Percentiles rank a stretch among this genome's conserved stretches.
Conservation (phyloP, 2,329 filamentous ascomycete species). For the Fusarium penzigii region DNA sequence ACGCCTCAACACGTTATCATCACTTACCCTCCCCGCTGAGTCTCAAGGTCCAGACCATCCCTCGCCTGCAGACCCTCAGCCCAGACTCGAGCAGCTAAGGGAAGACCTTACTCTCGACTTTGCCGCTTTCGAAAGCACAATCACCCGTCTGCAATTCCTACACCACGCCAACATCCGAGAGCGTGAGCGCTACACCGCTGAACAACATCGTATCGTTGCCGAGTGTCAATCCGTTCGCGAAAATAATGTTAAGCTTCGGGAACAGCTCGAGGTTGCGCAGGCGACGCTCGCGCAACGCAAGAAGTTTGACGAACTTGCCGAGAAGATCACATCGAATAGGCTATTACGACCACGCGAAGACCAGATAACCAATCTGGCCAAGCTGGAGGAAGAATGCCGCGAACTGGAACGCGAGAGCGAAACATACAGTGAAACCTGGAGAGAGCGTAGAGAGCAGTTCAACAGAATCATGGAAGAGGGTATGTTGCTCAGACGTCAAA, state of each 20-base stretch:
- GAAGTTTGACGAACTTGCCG: conserved; percentile 83
- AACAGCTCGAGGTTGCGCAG: conserved; percentile 76
- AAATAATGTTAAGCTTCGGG: conserved; percentile 70
- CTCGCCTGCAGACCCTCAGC: conserved; percentile 46
- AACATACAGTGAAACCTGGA: conserved; percentile 81
- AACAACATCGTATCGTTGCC: conserved; percentile 76
- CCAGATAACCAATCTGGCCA: conserved; percentile 73
- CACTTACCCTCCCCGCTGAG: conserved; percentile 45
- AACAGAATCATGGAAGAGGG: conserved; percentile 87
- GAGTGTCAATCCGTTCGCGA: conserved; percentile 78
- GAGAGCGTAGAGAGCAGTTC: conserved; percentile 83
- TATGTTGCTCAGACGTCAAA: conserved; percentile 79
- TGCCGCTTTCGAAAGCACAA: conserved; percentile 80
- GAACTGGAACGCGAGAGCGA: conserved; percentile 83
- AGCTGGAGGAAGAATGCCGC: conserved; percentile 84
- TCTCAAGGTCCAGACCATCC: conserved; percentile 46
- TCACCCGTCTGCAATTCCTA: conserved; percentile 86
- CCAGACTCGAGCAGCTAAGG: conserved; percentile 65
- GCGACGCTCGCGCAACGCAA: conserved; percentile 76
- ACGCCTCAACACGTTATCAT: conserved; percentile 69
- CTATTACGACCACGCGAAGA: conserved; percentile 83
- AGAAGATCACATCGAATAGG: conserved; percentile 81
- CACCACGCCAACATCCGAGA: conserved; percentile 80
- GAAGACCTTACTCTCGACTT: conserved; percentile 89
- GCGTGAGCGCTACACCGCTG: conserved; percentile 77